phyloP scores from a whole-genome alignment of 2,329 filamentous ascomycete species.

The Colletotrichum coccodes region DNA sequence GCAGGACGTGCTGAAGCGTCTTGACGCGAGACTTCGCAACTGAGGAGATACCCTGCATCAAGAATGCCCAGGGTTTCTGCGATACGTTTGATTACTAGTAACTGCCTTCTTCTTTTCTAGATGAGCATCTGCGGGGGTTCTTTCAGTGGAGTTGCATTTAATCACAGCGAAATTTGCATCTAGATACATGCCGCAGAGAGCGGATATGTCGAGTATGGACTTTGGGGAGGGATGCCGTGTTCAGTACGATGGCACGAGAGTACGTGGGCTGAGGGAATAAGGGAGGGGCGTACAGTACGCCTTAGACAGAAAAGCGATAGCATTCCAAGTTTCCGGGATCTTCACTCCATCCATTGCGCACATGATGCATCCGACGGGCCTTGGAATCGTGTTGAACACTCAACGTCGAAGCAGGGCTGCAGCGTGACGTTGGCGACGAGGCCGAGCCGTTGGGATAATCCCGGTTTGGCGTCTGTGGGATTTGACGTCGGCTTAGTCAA shows the following conservation, averaged over 20 bases:
- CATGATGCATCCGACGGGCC: conserved; percentile 9
- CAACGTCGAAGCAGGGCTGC: conserved; percentile 23
- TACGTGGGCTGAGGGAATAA: neutral
- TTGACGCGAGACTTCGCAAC: conserved; percentile 61
- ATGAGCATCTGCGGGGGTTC: conserved; percentile 6
- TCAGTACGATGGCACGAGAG: conserved; percentile 13
- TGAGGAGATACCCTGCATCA: neutral
- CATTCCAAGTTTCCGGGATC: conserved; percentile 15
- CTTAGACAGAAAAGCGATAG: conserved; percentile 17
- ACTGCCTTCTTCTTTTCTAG: conserved; percentile 3
- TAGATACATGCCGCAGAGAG: conserved; percentile 21
- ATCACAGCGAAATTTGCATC: conserved; percentile 33
- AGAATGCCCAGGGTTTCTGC: conserved; percentile 6
- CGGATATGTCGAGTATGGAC: neutral
- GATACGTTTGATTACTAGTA: conserved; percentile 13
- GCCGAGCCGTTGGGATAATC: conserved; percentile 8
- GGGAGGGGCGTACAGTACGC: neutral
- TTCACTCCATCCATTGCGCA: conserved; percentile 15
- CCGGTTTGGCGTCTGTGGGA: neutral
- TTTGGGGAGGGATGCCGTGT: neutral
- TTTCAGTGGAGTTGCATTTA: conserved; percentile 17
- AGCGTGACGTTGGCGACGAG: conserved; percentile 26
- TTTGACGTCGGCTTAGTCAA: conserved; percentile 25
- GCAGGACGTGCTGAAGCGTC: conserved; percentile 70
- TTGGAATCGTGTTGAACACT: conserved; percentile 4